phyloP scores from a whole-genome alignment of 2,329 filamentous ascomycete species.

The Drechslerella dactyloides region DNA sequence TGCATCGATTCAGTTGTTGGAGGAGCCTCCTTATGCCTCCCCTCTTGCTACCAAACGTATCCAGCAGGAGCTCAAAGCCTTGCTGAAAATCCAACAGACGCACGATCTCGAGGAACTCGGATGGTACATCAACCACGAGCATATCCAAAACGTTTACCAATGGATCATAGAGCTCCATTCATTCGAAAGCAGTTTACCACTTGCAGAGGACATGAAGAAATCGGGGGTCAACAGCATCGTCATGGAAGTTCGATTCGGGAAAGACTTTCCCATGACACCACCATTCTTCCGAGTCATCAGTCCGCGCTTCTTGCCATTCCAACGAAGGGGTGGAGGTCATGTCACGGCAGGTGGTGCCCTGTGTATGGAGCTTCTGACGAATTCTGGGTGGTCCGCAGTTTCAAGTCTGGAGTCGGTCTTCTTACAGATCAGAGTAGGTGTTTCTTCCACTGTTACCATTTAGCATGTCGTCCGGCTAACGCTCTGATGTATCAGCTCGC shows the following conservation, averaged over 20 bases:
- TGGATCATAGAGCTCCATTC: constrained; percentile 91
- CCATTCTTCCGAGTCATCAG: constrained; percentile 84
- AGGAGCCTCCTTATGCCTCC: constrained; percentile 70
- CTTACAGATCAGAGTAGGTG: constrained; percentile 67
- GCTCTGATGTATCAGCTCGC: constrained; percentile 63
- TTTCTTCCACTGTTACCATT: neutral
- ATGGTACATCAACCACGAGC: constrained; percentile 77
- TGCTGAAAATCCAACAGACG: constrained; percentile 69
- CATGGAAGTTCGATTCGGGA: constrained; percentile 81
- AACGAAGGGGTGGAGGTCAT: constrained; percentile 78
- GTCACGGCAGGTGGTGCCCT: constrained; percentile 84
- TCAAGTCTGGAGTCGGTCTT: constrained; percentile 78
- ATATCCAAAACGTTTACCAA: constrained; percentile 78
- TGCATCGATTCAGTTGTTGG: constrained; percentile 68
- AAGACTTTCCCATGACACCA: constrained; percentile 77
- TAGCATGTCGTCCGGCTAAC: neutral
- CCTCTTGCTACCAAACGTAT: constrained; percentile 67
- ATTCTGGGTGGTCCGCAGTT: constrained; percentile 78
- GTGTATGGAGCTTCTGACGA: constrained; percentile 75
- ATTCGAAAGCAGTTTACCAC: constrained; percentile 72
- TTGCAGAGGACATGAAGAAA: constrained; percentile 75
- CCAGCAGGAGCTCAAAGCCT: constrained; percentile 68
- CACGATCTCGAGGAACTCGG: constrained; percentile 72
- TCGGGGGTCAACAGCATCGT: constrained; percentile 71
- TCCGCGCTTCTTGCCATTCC: constrained; percentile 78